phyloP scores from a whole-genome alignment of 108 stramenopile species.

The Parietichytrium sp. region DNA sequence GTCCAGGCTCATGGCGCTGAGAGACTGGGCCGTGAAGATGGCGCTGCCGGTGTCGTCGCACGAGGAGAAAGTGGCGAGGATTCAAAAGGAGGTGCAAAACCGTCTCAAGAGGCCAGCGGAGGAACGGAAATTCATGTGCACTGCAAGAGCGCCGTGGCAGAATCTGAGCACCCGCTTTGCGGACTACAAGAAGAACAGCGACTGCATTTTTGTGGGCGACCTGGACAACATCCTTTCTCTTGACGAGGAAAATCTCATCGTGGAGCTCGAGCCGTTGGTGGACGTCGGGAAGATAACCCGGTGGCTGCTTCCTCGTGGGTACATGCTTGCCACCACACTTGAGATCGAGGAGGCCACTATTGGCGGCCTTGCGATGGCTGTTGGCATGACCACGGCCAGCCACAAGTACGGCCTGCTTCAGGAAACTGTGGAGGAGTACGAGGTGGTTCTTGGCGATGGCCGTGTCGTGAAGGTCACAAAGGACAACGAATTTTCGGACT shows the following conservation, averaged over 20 bases:
- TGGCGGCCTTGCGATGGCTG: slow-evolving; percentile 60
- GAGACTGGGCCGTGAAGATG: too few species aligned
- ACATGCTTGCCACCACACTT: slow-evolving; percentile 51
- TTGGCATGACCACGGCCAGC: slow-evolving; percentile 60
- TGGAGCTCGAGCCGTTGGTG: slow-evolving; percentile 30
- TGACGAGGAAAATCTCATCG: not conserved
- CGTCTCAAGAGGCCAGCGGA: too few species aligned
- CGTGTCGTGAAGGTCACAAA: slow-evolving; percentile 51
- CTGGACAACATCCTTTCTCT: slow-evolving; percentile 11
- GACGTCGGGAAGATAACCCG: not conserved
- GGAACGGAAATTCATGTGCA: too few species aligned
- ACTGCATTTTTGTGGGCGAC: too few species aligned
- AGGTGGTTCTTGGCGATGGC: slow-evolving; percentile 53
- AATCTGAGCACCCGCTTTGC: too few species aligned
- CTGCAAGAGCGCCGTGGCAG: too few species aligned
- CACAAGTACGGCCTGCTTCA: slow-evolving; percentile 65
- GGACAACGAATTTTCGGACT: slow-evolving; percentile 55
- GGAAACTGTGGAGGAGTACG: slow-evolving; percentile 55
- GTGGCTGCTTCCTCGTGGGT: slow-evolving; percentile 34
- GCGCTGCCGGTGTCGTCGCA: too few species aligned
- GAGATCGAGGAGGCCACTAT: slow-evolving; percentile 67
- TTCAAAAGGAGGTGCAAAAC: too few species aligned
- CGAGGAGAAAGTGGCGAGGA: too few species aligned
- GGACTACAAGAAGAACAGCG: too few species aligned
- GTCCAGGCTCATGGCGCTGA: too few species aligned